These are phyloP conservation scores for Trichoderma atroviride DNA, from an alignment of 2,329 filamentous ascomycete genomes.

Conservation along the genomic window DNA sequence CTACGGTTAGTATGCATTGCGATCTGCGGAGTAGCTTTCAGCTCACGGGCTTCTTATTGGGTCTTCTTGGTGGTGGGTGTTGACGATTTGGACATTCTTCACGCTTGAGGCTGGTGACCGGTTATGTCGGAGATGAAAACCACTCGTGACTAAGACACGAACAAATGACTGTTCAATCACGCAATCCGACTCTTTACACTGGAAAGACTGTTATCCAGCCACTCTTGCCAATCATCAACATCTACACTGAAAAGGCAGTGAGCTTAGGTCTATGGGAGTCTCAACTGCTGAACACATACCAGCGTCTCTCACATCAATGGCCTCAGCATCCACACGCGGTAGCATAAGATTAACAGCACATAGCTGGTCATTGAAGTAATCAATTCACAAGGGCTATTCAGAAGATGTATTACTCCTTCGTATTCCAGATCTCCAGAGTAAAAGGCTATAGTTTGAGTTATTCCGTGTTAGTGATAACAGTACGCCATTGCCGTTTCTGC, in stretches of 20 bases:
- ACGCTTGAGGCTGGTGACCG: neutral
- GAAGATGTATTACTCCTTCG: neutral
- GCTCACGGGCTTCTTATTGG: neutral
- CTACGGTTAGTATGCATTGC: conserved; percentile 2
- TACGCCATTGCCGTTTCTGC: neutral
- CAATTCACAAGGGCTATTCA: neutral
- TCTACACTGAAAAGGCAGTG: neutral
- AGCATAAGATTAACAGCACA: neutral
- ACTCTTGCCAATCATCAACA: neutral
- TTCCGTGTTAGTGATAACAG: neutral
- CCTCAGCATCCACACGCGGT: neutral
- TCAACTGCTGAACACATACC: neutral
- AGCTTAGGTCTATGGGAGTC: neutral
- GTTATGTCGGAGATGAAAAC: neutral
- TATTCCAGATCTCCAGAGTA: neutral
- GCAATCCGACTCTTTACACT: neutral
- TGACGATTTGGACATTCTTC: neutral
- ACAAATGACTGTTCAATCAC: neutral
- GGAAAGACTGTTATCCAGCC: neutral
- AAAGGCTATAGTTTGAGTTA: neutral
- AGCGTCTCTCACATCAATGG: neutral
- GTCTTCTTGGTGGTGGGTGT: neutral
- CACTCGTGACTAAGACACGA: neutral
- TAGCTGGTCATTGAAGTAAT: neutral
- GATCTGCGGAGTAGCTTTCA: neutral